Percentiles rank a stretch among this genome's conserved stretches.
phyloP scores from a whole-genome alignment of 2,329 filamentous ascomycete genomes.

The Massarina eburnea region DNA sequence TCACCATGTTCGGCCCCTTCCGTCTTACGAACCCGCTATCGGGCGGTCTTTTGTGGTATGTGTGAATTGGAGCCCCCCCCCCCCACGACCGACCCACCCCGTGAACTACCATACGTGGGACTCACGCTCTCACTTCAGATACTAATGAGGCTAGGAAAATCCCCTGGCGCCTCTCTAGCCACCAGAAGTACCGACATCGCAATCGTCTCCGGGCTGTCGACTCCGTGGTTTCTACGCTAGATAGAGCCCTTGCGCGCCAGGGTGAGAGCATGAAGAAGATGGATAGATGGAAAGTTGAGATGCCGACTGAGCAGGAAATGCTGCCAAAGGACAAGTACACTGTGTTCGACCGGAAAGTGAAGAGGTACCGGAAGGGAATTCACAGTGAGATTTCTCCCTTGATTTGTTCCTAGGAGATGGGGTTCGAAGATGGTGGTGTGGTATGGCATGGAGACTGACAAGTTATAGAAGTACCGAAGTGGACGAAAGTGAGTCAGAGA shows the following conservation, averaged over 20 bases:
- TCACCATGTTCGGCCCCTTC: constrained; percentile 44
- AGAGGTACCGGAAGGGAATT: constrained; percentile 93
- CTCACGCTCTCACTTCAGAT: not conserved
- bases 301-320: constrained; percentile 97
- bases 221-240: constrained; percentile 79
- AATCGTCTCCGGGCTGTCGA: constrained; percentile 68
- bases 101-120: constrained; percentile 1
- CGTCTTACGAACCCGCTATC: constrained; percentile 44
- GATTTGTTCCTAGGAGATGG: not conserved
- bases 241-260: constrained; percentile 72
- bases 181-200: constrained; percentile 46
- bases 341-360: constrained; percentile 94
- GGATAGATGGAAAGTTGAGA: constrained; percentile 89
- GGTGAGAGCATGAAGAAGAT: constrained; percentile 72
- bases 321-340: constrained; percentile 95
- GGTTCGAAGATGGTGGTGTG: not conserved
- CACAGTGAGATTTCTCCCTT: constrained; percentile 68
- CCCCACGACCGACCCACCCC: not conserved
- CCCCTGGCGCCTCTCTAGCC: constrained; percentile 90
- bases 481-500: constrained; percentile 93
- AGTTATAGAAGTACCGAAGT: constrained; percentile 64
- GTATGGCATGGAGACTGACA: constrained; percentile 55
- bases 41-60: constrained; percentile 43
- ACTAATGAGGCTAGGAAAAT: constrained; percentile 70
- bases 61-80: constrained; percentile 1